Evolutionary conservation across 768 basidiomycete species (phyloP), one percentile per base, ranked within the genome.

Genomic region (Trametes sanguinea): DNA sequence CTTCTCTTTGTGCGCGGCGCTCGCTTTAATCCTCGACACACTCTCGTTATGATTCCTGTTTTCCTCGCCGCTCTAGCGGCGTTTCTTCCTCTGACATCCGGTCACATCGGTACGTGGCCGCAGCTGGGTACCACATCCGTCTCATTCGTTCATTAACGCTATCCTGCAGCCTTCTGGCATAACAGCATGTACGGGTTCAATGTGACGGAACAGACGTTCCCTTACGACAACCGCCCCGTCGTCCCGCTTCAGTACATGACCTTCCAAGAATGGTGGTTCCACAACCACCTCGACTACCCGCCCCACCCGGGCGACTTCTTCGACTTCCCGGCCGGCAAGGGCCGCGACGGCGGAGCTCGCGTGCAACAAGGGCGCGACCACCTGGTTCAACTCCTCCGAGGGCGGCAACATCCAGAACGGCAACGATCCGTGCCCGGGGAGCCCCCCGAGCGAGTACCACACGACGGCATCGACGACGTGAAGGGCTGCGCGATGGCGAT

Each of bases 401-500:
- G 84, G 84, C 4, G 84, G 82, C 0, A 76, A 87, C 70, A 77
- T 84, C 57, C 82, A 79, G 10, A 75, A 81, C 47, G 79, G 78
- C 42, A 76, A 87, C 69, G 70, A 83, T 61, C 76, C 78, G 7
- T 89, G 86, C 63, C 84, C 85, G 0, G 76, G 76, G 8, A 77
- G 81, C 1, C 73, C 78, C 2, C 69, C 72, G 8, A 43, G 73
- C 2, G 57, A 72, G 62, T 87, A 76, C 71, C 87, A 90, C 68
- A 88, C 87, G 1, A 79, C 75, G 0, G 83, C 0, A 47, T 80
- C 0, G 72, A 79, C 60, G 86, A 87, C 66, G 72, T 86, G 32
- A 80, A 77, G 51, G 87, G 88, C 9, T 90, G 88, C 71, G 83
- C 82, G 2, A 75, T 94, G 45, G 89, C 83, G 2, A 92, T 94